Evolutionary conservation across 805 yeast genomes (phyloP).

Genomic region (Candida ponderosae): DNA sequence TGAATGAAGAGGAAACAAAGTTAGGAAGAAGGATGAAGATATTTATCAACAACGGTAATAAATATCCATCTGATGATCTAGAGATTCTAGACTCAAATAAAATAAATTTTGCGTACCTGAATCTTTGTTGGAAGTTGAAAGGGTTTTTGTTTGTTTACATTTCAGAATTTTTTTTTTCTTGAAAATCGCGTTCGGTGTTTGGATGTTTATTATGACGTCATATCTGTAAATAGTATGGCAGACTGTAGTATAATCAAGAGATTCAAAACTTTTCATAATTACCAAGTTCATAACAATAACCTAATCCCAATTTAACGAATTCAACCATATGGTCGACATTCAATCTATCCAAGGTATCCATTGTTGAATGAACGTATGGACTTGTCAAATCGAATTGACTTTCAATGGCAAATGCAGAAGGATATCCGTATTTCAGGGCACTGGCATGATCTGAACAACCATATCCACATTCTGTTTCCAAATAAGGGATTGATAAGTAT

Average conservation of each 20-base stretch:
- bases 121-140: too few relatives aligned
- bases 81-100: too few relatives aligned
- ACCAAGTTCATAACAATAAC: conserved; percentile 65
- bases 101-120: too few relatives aligned
- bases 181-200: not conserved
- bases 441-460: conserved; percentile 93
- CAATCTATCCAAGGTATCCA: conserved; percentile 77
- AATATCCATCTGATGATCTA: too few relatives aligned
- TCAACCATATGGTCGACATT: conserved; percentile 74
- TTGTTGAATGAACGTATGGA: conserved; percentile 66
- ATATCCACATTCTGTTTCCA: conserved; percentile 78
- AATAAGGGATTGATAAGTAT: conserved; percentile 63
- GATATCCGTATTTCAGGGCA: conserved; percentile 76
- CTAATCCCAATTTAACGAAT: conserved; percentile 72
- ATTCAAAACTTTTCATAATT: too few relatives aligned
- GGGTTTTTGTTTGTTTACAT: not conserved
- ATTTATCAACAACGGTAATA: too few relatives aligned
- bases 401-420: conserved; percentile 78
- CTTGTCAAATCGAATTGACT: conserved; percentile 55
- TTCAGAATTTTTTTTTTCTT: not conserved
- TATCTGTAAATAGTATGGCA: not conserved
- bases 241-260: not conserved
- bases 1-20: too few relatives aligned
- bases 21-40: too few relatives aligned
- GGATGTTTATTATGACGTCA: not conserved